Conservation (phyloP, 768 basidiomycete species). For the Suillus brevipes region DNA sequence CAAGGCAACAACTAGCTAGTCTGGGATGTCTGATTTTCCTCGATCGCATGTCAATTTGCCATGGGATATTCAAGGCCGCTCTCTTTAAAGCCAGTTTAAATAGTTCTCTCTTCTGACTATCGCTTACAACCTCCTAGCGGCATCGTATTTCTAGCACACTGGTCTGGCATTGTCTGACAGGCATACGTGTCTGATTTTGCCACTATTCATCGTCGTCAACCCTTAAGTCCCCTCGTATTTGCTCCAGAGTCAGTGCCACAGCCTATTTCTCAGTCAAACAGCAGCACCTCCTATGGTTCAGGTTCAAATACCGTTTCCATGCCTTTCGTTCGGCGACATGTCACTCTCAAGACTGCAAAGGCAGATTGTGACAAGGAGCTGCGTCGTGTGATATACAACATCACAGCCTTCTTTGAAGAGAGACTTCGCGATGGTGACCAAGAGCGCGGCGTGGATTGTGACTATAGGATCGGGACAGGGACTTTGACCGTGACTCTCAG, state of each 20-base stretch:
- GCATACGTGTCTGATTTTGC: conserved; percentile 49
- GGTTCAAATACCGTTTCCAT: conserved; percentile 81
- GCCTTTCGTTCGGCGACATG: conserved; percentile 91
- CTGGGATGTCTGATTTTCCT: no score
- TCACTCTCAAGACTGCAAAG: conserved; percentile 92
- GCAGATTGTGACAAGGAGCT: conserved; percentile 96
- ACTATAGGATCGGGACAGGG: conserved; percentile 45
- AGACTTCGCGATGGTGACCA: conserved; percentile 77
- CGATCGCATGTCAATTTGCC: no score
- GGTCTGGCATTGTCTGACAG: conserved; percentile 18
- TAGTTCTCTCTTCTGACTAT: background rate
- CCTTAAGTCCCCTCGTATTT: conserved; percentile 78
- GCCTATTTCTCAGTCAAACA: conserved; percentile 42
- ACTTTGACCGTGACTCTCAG: conserved; percentile 60
- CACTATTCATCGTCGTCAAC: conserved; percentile 47
- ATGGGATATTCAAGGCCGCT: no score
- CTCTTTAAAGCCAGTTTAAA: conserved; percentile 10
- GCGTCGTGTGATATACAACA: conserved; percentile 88
- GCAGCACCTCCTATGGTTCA: conserved; percentile 42
- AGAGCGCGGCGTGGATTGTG: conserved; percentile 63
- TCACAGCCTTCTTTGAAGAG: conserved; percentile 94
- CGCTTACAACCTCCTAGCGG: background rate
- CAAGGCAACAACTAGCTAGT: no score
- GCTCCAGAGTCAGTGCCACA: conserved; percentile 65
- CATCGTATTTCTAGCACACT: conserved; percentile 9